These are phyloP conservation scores for Plantago elongata DNA, from an alignment of 257 asterid species.

Conservation along the genomic window DNA sequence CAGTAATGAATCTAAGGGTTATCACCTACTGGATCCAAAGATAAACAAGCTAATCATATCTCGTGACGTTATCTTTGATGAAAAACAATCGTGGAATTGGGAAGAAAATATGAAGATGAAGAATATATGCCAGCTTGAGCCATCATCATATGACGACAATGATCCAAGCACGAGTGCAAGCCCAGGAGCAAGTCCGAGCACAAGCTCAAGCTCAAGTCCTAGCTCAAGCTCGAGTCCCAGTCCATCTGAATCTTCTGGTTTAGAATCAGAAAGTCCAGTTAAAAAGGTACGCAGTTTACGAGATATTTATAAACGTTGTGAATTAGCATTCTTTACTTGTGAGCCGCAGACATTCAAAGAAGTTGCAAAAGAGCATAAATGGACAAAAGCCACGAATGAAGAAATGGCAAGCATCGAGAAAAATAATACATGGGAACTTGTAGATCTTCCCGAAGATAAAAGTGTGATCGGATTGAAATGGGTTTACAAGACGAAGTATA, in stretches of 20 bases:
- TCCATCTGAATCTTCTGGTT: background rate
- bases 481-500: background rate
- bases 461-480: background rate
- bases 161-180: too few species aligned
- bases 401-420: background rate
- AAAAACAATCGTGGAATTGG: too few species aligned
- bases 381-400: background rate
- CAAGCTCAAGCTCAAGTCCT: background rate
- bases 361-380: background rate
- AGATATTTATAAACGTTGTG: background rate
- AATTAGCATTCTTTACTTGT: background rate
- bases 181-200: too few species aligned
- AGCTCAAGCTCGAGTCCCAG: background rate
- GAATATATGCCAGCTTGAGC: background rate
- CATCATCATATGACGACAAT: background rate
- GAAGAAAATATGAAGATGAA: background rate
- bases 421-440: background rate
- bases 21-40: background rate
- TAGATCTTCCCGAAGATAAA: background rate
- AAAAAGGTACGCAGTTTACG: conserved; percentile 3
- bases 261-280: background rate
- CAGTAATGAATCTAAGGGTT: conserved; percentile 1
- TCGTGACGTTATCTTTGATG: conserved; percentile 1
- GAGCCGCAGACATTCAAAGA: background rate
- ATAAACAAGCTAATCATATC: conserved; percentile 3